Evolutionary conservation across 768 basidiomycete genomes (phyloP).

Genomic region (Mycena belliarum): DNA sequence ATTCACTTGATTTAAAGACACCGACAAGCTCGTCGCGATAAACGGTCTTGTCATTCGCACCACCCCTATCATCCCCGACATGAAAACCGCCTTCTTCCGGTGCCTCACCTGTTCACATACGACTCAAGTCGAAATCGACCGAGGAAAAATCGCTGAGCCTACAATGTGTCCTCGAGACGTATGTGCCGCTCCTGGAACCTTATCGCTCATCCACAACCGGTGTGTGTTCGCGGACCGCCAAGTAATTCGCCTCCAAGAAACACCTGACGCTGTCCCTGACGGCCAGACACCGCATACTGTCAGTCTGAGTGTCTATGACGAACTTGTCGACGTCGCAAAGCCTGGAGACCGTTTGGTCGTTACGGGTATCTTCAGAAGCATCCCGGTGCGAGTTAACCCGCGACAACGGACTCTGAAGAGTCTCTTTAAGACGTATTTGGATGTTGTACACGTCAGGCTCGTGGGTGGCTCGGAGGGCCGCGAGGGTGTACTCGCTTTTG

Average conservation of each 20-base stretch:
- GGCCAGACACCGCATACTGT: slow-evolving; percentile 99
- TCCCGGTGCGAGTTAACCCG: slow-evolving; percentile 94
- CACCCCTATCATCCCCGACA: slow-evolving; percentile 97
- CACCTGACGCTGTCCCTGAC: slow-evolving; percentile 96
- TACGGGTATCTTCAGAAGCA: slow-evolving; percentile 92
- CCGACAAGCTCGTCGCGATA: slow-evolving; percentile 94
- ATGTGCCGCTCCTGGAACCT: slow-evolving; percentile 83
- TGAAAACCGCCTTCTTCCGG: slow-evolving; percentile 98
- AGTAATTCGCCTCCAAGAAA: slow-evolving; percentile 94
- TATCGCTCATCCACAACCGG: slow-evolving; percentile 95
- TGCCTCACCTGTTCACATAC: slow-evolving; percentile 95
- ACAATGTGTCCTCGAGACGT: slow-evolving; percentile 90
- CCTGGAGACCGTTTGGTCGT: slow-evolving; percentile 92
- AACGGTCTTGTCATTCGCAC: slow-evolving; percentile 97
- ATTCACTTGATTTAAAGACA: slow-evolving; percentile 57
- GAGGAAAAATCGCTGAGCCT: slow-evolving; percentile 97
- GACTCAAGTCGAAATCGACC: slow-evolving; percentile 95
- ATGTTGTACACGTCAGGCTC: slow-evolving; percentile 89
- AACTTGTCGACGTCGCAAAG: slow-evolving; percentile 94
- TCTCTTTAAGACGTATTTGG: slow-evolving; percentile 96
- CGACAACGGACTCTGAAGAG: slow-evolving; percentile 90
- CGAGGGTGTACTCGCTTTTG: slow-evolving; percentile 65
- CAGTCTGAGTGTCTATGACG: slow-evolving; percentile 96
- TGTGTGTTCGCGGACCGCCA: slow-evolving; percentile 96
- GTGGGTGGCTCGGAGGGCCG: slow-evolving; percentile 62